Percentiles rank a stretch among this genome's conserved stretches.
phyloP scores from a whole-genome alignment of 805 yeast genomes.

The Schizosaccharomyces pombe region DNA sequence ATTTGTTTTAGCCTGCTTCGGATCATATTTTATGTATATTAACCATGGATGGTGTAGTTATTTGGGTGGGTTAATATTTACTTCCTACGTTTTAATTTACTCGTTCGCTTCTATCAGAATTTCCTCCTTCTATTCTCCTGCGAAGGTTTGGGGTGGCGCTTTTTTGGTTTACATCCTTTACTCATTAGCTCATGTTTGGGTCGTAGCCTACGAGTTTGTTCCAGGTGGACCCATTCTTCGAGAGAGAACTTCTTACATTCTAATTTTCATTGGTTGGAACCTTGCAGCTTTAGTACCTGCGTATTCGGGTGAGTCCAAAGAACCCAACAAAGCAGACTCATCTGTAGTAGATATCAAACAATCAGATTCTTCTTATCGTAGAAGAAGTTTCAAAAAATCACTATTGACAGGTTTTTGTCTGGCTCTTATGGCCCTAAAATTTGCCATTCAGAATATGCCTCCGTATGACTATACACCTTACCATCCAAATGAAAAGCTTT shows the following conservation, averaged over 20 bases:
- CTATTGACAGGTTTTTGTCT: not conserved
- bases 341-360: not conserved
- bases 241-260: constrained; percentile 64
- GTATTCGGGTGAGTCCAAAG: too few species aligned
- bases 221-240: constrained; percentile 78
- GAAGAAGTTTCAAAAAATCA: not conserved
- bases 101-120: constrained; percentile 19
- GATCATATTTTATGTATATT: constrained; percentile 27
- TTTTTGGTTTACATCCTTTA: constrained; percentile 28
- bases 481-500: constrained; percentile 39
- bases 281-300: not conserved
- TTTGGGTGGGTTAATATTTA: constrained; percentile 41
- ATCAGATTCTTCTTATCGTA: not conserved
- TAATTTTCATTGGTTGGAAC: constrained; percentile 31
- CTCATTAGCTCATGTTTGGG: constrained; percentile 76
- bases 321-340: not conserved
- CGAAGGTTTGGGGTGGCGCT: constrained; percentile 20
- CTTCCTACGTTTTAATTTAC: constrained; percentile 26
- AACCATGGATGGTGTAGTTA: constrained; percentile 51
- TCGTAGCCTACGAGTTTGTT: constrained; percentile 93
- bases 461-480: constrained; percentile 40
- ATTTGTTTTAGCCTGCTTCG: constrained; percentile 21
- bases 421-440: constrained; percentile 21
- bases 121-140: constrained; percentile 22
- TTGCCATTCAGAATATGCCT: constrained; percentile 35